These are phyloP conservation scores for Huntiella savannae DNA, from an alignment of 2,329 filamentous ascomycete species.

Conservation along the genomic window DNA sequence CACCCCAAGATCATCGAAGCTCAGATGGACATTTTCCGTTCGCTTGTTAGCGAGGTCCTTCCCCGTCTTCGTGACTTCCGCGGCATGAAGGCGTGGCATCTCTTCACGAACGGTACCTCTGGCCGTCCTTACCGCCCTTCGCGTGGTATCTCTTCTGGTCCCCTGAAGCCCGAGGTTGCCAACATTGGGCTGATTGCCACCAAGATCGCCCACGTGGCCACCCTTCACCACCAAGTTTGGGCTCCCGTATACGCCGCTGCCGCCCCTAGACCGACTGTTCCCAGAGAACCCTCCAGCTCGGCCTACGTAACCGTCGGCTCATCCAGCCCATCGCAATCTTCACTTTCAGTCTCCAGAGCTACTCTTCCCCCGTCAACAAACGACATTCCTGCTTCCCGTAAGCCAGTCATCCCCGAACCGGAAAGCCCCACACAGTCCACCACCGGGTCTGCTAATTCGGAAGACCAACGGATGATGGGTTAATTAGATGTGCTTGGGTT, in stretches of 20 bases:
- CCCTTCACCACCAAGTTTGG: constrained; percentile 87
- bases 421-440: too few species aligned
- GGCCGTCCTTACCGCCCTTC: constrained; percentile 13
- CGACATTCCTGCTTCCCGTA: too few species aligned
- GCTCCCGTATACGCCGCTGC: constrained; percentile 23
- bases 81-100: constrained; percentile 13
- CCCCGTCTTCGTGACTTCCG: constrained; percentile 10
- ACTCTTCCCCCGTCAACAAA: too few species aligned
- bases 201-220: constrained; percentile 61
- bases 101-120: constrained; percentile 35
- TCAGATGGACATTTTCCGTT: constrained; percentile 21
- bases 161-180: constrained; percentile 27
- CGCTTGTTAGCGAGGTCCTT: constrained; percentile 20
- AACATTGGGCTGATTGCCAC: constrained; percentile 50
- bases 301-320: too few species aligned
- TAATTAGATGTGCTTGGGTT: too few species aligned
- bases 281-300: too few species aligned
- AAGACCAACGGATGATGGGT: too few species aligned
- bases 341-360: too few species aligned
- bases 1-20: constrained; percentile 27
- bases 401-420: too few species aligned
- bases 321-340: too few species aligned
- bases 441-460: too few species aligned
- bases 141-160: constrained; percentile 18
- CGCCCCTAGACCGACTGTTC: background rate